phyloP scores from a whole-genome alignment of 345 rosid genomes.

The Brassica carinata region DNA sequence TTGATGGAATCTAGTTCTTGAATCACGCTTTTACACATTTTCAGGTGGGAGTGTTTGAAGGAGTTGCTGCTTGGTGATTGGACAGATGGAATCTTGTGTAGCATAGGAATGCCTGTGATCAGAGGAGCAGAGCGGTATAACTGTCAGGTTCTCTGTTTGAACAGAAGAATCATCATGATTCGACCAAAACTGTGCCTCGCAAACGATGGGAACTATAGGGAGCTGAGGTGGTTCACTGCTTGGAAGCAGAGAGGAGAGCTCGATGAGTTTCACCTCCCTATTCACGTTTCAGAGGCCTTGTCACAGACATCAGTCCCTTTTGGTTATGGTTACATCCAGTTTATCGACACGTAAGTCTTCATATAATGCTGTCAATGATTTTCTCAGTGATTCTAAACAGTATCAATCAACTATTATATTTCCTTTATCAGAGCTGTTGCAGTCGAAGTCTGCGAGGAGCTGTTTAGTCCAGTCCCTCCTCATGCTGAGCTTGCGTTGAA shows the following conservation, averaged over 20 bases:
- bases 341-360: conserved; percentile 75
- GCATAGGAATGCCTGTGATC: conserved; percentile 91
- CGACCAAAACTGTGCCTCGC: conserved; percentile 96
- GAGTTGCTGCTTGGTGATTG: conserved; percentile 77
- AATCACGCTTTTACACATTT: not conserved
- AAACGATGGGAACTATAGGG: conserved; percentile 88
- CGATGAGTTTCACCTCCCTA: conserved; percentile 75
- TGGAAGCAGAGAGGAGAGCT: conserved; percentile 81
- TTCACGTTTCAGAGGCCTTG: conserved; percentile 65
- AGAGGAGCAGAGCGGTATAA: conserved; percentile 93
- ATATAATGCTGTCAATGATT: not conserved
- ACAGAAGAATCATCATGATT: conserved; percentile 79
- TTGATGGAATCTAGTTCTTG: too few relatives aligned
- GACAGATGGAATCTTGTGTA: conserved; percentile 86
- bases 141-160: conserved; percentile 87
- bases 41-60: conserved; percentile 95
- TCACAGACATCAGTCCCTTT: conserved; percentile 78
- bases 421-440: conserved; percentile 74
- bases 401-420: not conserved
- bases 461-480: conserved; percentile 76
- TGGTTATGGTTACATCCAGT: conserved; percentile 87
- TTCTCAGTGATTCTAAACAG: conserved; percentile 5
- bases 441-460: conserved; percentile 93
- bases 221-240: conserved; percentile 86
- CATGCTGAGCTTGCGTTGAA: conserved; percentile 93